Percentiles rank a stretch among this genome's conserved stretches.
phyloP scores from a whole-genome alignment of 768 basidiomycete species.

The Termitomyces sp. region DNA sequence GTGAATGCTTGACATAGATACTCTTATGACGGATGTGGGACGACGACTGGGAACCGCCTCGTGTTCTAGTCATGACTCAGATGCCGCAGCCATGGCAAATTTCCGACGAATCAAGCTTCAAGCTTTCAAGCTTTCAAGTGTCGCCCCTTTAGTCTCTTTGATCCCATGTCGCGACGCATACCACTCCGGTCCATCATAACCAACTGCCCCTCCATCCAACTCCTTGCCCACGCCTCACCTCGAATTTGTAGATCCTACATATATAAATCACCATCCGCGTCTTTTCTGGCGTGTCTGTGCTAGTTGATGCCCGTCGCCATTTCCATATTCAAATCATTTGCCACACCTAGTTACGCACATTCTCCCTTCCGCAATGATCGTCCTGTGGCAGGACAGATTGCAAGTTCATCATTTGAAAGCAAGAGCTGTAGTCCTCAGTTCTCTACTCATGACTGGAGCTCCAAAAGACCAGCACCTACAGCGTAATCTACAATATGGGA shows the following conservation, averaged over 20 bases:
- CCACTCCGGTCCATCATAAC: conserved; percentile 17
- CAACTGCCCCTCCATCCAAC: conserved; percentile 20
- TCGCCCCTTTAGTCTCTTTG: conserved; percentile 30
- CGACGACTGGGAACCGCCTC: conserved; percentile 16
- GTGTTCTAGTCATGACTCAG: conserved; percentile 78
- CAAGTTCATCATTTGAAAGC: too few species aligned
- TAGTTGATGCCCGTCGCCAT: too few species aligned
- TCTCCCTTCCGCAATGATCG: too few species aligned
- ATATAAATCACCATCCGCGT: conserved; percentile 20
- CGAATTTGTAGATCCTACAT: conserved; percentile 28
- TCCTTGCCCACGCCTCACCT: conserved; percentile 31
- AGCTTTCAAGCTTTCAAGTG: conserved; percentile 24
- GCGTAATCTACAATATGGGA: too few species aligned
- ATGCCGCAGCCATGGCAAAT: conserved; percentile 55
- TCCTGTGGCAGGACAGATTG: too few species aligned
- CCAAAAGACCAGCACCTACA: too few species aligned
- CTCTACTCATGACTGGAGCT: too few species aligned
- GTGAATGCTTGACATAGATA: conserved; percentile 81
- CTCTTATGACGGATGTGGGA: conserved; percentile 62
- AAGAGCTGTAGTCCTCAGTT: too few species aligned
- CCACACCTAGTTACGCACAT: too few species aligned
- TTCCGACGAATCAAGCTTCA: conserved; percentile 56
- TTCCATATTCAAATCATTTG: too few species aligned
- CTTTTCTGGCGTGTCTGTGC: too few species aligned
- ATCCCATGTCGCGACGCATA: conserved; percentile 9